Percentiles rank a stretch among this genome's conserved stretches.
phyloP scores from a whole-genome alignment of 2,329 filamentous ascomycete genomes.

The Trichoderma sp. region DNA sequence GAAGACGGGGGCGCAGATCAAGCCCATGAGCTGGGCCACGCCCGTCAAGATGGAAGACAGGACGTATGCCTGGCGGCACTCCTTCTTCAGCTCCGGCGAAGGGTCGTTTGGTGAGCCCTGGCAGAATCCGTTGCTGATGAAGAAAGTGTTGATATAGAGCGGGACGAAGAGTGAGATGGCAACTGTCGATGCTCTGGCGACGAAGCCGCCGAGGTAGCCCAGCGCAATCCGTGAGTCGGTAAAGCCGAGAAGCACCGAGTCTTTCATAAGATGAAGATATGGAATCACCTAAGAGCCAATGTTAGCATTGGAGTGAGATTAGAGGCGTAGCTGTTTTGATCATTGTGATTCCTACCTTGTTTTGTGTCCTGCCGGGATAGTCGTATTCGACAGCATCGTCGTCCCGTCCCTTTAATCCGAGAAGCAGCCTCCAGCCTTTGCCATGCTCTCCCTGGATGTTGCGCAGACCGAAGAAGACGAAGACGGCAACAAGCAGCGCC shows the following conservation, averaged over 20 bases:
- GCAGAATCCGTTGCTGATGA: constrained; percentile 77
- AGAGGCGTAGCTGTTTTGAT: background rate
- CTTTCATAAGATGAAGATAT: constrained; percentile 57
- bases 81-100: constrained; percentile 72
- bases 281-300: constrained; percentile 42
- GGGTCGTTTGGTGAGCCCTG: constrained; percentile 61
- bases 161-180: constrained; percentile 95
- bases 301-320: background rate
- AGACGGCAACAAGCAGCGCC: constrained; percentile 66
- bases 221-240: constrained; percentile 75
- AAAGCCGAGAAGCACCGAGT: constrained; percentile 67
- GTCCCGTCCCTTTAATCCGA: constrained; percentile 38
- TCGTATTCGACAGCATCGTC: constrained; percentile 20
- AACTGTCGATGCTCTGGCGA: constrained; percentile 89
- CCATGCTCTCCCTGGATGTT: constrained; percentile 67
- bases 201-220: constrained; percentile 90
- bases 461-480: constrained; percentile 75
- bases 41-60: constrained; percentile 85
- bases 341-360: constrained; percentile 27
- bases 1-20: constrained; percentile 82
- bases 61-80: constrained; percentile 83
- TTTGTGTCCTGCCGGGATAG: constrained; percentile 14
- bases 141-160: constrained; percentile 87
- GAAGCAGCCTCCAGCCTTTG: constrained; percentile 65
- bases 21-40: constrained; percentile 79